Evolutionary conservation across 225 moss, liverwort and hornwort genomes (phyloP).

Genomic region (Bryoerythrophyllum caledonicum): DNA sequence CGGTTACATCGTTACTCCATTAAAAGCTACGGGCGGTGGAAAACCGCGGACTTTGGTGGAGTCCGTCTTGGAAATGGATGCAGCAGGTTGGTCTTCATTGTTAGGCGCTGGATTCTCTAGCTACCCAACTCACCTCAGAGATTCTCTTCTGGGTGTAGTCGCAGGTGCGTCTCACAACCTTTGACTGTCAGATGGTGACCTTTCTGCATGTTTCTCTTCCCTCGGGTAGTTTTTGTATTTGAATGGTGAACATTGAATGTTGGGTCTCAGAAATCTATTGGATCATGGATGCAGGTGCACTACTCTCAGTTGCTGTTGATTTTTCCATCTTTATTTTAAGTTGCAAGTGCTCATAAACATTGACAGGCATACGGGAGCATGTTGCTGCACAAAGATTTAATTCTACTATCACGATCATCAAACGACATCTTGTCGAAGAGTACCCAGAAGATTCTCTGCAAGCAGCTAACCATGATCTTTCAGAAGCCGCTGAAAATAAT

Average conservation of each 20-base stretch:
- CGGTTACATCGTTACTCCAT: slow-evolving; percentile 69
- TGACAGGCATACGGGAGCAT: slow-evolving; percentile 68
- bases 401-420: slow-evolving; percentile 63
- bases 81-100: slow-evolving; percentile 75
- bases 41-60: slow-evolving; percentile 66
- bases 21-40: slow-evolving; percentile 52
- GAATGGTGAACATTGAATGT: slow-evolving; percentile 1
- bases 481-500: slow-evolving; percentile 31
- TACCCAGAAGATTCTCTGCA: slow-evolving; percentile 44
- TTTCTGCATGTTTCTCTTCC: background rate
- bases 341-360: slow-evolving; percentile 9
- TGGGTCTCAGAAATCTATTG: background rate
- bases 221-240: background rate
- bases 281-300: background rate
- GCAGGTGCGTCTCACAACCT: slow-evolving; percentile 48
- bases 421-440: slow-evolving; percentile 62
- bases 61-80: slow-evolving; percentile 68
- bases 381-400: slow-evolving; percentile 74
- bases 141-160: slow-evolving; percentile 64
- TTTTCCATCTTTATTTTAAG: background rate
- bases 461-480: slow-evolving; percentile 29
- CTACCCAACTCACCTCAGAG: slow-evolving; percentile 63
- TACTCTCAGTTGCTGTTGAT: slow-evolving; percentile 5
- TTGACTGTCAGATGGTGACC: background rate
- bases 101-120: slow-evolving; percentile 61